These are phyloP conservation scores for Rhodotorula sp. DNA, from an alignment of 1,284 basidiomycete species.

Conservation along the genomic window DNA sequence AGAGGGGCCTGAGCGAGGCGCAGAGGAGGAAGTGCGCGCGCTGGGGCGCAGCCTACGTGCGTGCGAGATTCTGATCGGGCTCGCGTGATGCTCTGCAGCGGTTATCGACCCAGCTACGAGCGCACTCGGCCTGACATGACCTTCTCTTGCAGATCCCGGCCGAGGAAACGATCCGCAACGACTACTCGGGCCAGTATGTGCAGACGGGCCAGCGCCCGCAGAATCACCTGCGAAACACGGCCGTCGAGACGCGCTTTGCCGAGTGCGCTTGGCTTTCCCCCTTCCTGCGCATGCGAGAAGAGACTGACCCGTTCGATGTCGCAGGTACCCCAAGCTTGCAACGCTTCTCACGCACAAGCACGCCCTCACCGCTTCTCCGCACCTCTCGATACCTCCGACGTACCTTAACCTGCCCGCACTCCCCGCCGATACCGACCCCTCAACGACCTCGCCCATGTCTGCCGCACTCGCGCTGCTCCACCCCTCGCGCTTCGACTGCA, in stretches of 20 bases:
- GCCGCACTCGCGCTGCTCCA: slow-evolving; percentile 58
- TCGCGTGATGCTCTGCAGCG: neutral
- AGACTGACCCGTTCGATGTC: neutral
- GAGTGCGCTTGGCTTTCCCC: slow-evolving; percentile 66
- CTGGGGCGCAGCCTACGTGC: slow-evolving; percentile 34
- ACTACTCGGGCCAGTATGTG: slow-evolving; percentile 88
- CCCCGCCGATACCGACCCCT: neutral
- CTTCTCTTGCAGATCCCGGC: slow-evolving; percentile 51
- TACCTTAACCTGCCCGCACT: slow-evolving; percentile 57
- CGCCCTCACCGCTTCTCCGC: slow-evolving; percentile 28
- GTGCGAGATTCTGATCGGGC: neutral
- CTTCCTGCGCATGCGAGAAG: neutral
- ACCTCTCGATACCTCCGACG: slow-evolving; percentile 60
- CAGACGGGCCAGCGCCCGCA: slow-evolving; percentile 87
- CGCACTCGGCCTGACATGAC: too few species aligned
- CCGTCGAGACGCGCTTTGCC: slow-evolving; percentile 80
- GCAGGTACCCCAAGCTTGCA: slow-evolving; percentile 86
- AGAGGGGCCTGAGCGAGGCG: neutral
- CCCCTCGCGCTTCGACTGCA: slow-evolving; percentile 83
- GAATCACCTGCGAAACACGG: slow-evolving; percentile 83
- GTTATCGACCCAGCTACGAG: too few species aligned
- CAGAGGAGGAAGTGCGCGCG: slow-evolving; percentile 21
- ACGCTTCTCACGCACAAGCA: slow-evolving; percentile 46
- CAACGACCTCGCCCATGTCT: slow-evolving; percentile 45
- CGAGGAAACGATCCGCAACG: slow-evolving; percentile 92